Evolutionary conservation across 345 rosid genomes (phyloP), one percentile per base, ranked within the genome.

Genomic region (Brassica nigra): DNA sequence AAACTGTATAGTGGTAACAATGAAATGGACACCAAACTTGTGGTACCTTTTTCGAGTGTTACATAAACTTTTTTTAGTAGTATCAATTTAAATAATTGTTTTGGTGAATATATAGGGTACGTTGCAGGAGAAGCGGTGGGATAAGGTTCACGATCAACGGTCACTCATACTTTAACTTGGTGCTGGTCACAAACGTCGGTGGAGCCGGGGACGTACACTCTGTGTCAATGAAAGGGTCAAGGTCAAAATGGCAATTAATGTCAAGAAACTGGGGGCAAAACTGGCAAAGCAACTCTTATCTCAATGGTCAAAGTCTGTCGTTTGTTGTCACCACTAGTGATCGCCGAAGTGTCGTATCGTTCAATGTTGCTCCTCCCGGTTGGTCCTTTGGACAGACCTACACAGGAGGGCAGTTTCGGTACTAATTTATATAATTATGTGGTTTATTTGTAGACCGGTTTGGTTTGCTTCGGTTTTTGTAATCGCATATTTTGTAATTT

Each of bases 241-340:
- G 85, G 77, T 76, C 91, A 37, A 84, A 73, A 66, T 89, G 96
- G 93, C 91, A 91, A 64, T 74, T 84, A 14, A 91, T 91, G 93
- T 89, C 93, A n/a, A 84, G 96, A 67, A 91, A 91, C n/a, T 91
- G 96, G 96, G 96, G 96, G 29, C 96, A 91, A 66, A 91, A 91
- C 67, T 90, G 95, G 95, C 95, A 90, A 81, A 90, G 95, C 84
- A 89, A 90, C 70, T 84, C 93, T n/a, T 82, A 88, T 71, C 89
- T 91, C 16, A 88, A 88, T 64, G 96, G 96, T 11, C 93, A 91
- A 77, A 78, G 82, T 77, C 88, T 91, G 82, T 91, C 96, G 7
- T 91, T 91, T 74, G 55, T 87, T 27, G 93, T 91, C 42, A 89
- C 90, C 14, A 77, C 91, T 18, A 86, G 96, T 68, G 88, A 89